Conservation (phyloP, 345 rosid genomes). For the Pistacia integerrima region DNA sequence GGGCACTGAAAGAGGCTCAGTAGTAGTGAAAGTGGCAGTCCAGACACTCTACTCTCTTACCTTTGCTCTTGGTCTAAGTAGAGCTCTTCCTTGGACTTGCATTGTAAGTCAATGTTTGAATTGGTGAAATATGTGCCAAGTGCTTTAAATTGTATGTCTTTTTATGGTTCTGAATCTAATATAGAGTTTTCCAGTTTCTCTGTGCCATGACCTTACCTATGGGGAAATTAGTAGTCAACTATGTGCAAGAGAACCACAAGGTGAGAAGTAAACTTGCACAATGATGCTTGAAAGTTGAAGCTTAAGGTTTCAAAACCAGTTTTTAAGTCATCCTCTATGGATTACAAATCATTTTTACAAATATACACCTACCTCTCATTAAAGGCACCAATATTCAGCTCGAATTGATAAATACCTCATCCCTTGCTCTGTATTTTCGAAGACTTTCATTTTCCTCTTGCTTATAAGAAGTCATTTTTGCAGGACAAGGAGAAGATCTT, state of each 20-base stretch:
- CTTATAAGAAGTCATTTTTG: not conserved
- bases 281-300: not conserved
- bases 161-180: not conserved
- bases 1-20: constrained; percentile 70
- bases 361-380: not conserved
- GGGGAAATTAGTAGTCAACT: constrained; percentile 62
- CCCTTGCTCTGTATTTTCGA: not conserved
- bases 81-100: constrained; percentile 62
- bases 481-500: constrained; percentile 80
- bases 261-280: constrained; percentile 37
- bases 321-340: not conserved
- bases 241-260: constrained; percentile 73
- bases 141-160: not conserved
- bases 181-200: constrained; percentile 47
- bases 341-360: too few species aligned
- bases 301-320: not conserved
- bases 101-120: constrained; percentile 49
- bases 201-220: constrained; percentile 75
- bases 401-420: not conserved
- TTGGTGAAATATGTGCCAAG: not conserved
- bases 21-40: constrained; percentile 50
- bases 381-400: not conserved
- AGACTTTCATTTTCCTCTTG: not conserved
- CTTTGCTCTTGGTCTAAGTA: constrained; percentile 53
- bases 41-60: constrained; percentile 46